These are phyloP conservation scores for Ogataea philodendri DNA, from an alignment of 805 yeast genomes.

Conservation along the genomic window DNA sequence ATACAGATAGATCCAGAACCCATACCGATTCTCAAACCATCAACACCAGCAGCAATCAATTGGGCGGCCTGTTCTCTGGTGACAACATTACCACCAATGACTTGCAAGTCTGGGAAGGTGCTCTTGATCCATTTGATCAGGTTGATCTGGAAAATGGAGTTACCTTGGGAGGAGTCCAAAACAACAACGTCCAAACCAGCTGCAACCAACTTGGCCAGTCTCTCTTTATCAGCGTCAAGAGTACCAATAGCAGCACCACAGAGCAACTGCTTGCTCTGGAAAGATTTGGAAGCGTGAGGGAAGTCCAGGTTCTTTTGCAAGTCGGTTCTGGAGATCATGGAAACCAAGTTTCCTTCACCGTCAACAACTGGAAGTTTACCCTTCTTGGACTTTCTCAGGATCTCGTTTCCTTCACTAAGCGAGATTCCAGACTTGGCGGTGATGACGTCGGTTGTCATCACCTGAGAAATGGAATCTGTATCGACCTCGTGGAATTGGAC, in stretches of 20 bases:
- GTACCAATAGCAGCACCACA: constrained; percentile 99
- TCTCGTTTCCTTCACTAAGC: constrained; percentile 82
- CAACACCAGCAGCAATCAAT: constrained; percentile 93
- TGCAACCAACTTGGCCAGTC: constrained; percentile 79
- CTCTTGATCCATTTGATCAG: constrained; percentile 90
- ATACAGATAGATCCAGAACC: constrained; percentile 99
- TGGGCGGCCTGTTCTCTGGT: constrained; percentile 98
- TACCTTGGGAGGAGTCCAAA: constrained; percentile 95
- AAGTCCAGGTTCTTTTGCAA: constrained; percentile 91
- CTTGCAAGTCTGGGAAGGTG: constrained; percentile 75
- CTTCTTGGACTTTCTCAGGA: constrained; percentile 89
- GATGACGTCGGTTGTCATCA: constrained; percentile 88
- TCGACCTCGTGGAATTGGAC: constrained; percentile 88
- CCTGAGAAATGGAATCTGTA: constrained; percentile 57
- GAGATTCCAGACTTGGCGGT: constrained; percentile 82
- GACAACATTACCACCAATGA: constrained; percentile 97
- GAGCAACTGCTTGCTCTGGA: constrained; percentile 87
- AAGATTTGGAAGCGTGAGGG: constrained; percentile 94
- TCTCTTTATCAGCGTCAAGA: constrained; percentile 79
- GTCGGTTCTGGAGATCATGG: constrained; percentile 92
- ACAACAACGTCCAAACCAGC: constrained; percentile 98
- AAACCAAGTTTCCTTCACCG: constrained; percentile 66
- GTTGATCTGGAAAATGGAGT: constrained; percentile 90
- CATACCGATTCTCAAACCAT: constrained; percentile 98
- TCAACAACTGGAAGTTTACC: constrained; percentile 97